phyloP scores from a whole-genome alignment of 768 basidiomycete species.

The Rhizopogon vulgaris region DNA sequence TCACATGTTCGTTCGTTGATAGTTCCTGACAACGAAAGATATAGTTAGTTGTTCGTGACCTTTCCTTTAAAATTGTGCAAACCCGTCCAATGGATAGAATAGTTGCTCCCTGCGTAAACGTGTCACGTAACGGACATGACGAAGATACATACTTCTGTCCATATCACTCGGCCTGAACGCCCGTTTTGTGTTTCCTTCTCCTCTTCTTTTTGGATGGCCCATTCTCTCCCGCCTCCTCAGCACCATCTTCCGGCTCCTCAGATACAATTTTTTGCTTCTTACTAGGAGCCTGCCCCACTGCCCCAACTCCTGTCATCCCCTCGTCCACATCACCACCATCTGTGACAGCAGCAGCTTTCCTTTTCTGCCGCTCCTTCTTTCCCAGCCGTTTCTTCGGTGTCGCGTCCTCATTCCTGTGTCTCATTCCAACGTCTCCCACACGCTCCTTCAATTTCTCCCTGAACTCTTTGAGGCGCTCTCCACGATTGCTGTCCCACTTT shows the following conservation, averaged over 20 bases:
- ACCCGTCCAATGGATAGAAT: no score
- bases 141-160: no score
- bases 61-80: no score
- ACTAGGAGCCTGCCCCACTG: neutral
- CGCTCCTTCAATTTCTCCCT: slow-evolving; percentile 54
- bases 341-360: slow-evolving; percentile 26
- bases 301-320: neutral
- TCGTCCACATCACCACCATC: neutral
- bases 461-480: slow-evolving; percentile 65
- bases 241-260: neutral
- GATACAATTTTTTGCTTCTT: neutral
- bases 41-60: slow-evolving; percentile 11
- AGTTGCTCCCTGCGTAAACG: no score
- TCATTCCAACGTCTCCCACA: slow-evolving; percentile 12
- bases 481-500: slow-evolving; percentile 59
- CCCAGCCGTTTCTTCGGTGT: slow-evolving; percentile 58
- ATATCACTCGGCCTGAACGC: neutral
- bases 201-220: neutral
- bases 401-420: slow-evolving; percentile 12
- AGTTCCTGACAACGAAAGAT: no score
- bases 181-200: neutral
- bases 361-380: slow-evolving; percentile 60
- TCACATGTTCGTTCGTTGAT: no score
- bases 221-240: neutral
- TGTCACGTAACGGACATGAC: no score